Percentiles rank a stretch among this genome's conserved stretches.
These are phyloP conservation scores for Cladosporium halotolerans DNA, from an alignment of 2,329 filamentous ascomycete genomes.

Conservation along the genomic window DNA sequence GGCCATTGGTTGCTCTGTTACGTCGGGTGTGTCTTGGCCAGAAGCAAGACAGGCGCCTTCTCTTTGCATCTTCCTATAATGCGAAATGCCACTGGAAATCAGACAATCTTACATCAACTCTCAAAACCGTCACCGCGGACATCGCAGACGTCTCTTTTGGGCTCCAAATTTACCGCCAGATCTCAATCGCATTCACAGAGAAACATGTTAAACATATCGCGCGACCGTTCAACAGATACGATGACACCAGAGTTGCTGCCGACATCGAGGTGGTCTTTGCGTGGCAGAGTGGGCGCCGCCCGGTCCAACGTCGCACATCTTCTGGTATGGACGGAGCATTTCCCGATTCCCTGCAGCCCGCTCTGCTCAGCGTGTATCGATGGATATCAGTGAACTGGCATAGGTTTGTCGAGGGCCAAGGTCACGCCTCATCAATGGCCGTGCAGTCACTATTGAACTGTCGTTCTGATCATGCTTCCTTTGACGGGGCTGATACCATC, in stretches of 20 bases:
- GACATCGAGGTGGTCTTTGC: conserved; percentile 11
- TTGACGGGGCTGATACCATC: too few relatives aligned
- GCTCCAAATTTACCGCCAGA: conserved; percentile 6
- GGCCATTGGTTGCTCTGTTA: not conserved
- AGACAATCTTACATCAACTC: not conserved
- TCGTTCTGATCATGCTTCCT: too few relatives aligned
- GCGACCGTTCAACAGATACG: conserved; percentile 9
- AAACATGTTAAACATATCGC: conserved; percentile 8
- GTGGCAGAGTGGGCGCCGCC: conserved; percentile 12
- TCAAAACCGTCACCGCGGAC: not conserved
- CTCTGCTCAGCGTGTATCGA: conserved; percentile 9
- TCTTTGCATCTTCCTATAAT: not conserved
- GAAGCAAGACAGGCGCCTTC: not conserved
- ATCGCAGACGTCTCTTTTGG: not conserved
- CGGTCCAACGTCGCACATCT: conserved; percentile 7
- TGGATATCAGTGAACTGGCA: conserved; percentile 10
- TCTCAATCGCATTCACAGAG: conserved; percentile 12
- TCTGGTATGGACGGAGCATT: conserved; percentile 13
- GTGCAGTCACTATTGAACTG: too few relatives aligned
- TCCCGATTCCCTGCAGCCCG: conserved; percentile 10
- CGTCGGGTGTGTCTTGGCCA: not conserved
- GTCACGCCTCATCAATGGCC: too few relatives aligned
- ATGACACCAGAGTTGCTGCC: conserved; percentile 7
- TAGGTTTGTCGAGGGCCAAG: not conserved
- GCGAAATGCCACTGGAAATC: not conserved